phyloP scores from a whole-genome alignment of 345 rosid genomes.

The Litchi chinensis region DNA sequence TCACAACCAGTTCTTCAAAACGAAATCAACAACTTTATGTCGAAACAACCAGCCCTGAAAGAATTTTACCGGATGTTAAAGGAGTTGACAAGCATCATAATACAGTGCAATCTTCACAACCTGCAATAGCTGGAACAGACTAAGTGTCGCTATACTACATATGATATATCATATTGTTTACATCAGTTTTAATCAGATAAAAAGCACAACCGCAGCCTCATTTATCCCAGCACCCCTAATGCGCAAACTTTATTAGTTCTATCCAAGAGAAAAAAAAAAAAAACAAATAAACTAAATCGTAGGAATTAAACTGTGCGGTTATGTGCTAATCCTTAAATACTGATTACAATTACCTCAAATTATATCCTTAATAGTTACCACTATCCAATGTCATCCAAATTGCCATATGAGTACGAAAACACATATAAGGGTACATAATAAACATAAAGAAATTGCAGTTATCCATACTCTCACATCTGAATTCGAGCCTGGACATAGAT shows the following conservation, averaged over 20 bases:
- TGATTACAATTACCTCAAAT: background rate
- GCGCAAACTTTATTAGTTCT: background rate
- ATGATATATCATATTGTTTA: background rate
- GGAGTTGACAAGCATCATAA: background rate
- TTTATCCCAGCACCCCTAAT: background rate
- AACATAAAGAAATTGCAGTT: background rate
- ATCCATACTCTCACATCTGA: background rate
- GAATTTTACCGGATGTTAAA: background rate
- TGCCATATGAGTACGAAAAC: background rate
- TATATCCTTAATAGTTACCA: background rate
- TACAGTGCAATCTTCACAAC: background rate
- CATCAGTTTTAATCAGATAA: background rate
- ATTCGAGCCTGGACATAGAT: no score
- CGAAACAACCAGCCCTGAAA: conserved; percentile 16
- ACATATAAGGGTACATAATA: background rate
- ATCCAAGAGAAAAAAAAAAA: background rate
- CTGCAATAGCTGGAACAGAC: background rate
- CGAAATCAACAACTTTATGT: conserved; percentile 18
- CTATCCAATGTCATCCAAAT: background rate
- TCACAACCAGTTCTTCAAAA: conserved; percentile 15
- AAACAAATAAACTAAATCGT: background rate
- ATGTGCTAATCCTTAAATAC: background rate
- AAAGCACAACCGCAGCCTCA: background rate
- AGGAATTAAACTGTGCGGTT: background rate
- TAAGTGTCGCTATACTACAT: no score